Base-by-base conservation (phyloP, 1,284 basidiomycete species). In the Ustilago loliicola region DNA sequence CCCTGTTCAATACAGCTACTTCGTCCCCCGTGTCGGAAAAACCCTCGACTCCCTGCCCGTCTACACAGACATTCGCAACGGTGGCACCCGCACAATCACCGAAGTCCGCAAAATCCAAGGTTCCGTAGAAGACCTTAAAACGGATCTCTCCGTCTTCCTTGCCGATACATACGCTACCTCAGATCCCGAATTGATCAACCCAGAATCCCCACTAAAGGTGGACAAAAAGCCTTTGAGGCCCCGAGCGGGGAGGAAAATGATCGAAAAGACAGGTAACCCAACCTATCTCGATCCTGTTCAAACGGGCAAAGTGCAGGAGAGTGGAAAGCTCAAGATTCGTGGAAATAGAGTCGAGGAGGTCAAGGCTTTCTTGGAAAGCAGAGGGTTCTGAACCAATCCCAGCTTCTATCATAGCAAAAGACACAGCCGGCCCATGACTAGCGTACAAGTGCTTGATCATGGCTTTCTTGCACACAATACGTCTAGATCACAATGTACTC, bases 31-130 rank as follows among this genome's bases (percentile, higher is more conserved):
- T 15, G 80, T 83, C 6, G 81, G 81, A 17, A 67, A 75, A 50
- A 67, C 67, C 6, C 59, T 53, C 42, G 65, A 66, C 40, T 69
- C 53, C 4, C 63, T 80, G n/a, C 81, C 81, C 27, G 81, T 83
- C 27, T 83, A 83, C 63, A 70, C 78, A 13, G 77, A 81, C 42
- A 32, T 76, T 2, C 77, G 80, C 30, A 71, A 77, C 50, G 78
- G 77, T 29, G 77, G 80, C 19, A 76, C 66, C 0, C 66, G 74
- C 21, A 72, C 51, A 48, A 65, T 80, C 29, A 83, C 81, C 23
- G 73, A 77, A 38, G 29, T 83, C 1, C 77, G 81, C 27, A 80
- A 80, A 58, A 72, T 83, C 25, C 75, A 81, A 30, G 81, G 81
- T 17, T 70, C 71, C 27, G 45, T 75, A 8, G 10, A 63, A 6